Evolutionary conservation across 2,329 filamentous ascomycete species (phyloP), one percentile per base, ranked within the genome.

Genomic region (Intubia oerlemansii): DNA sequence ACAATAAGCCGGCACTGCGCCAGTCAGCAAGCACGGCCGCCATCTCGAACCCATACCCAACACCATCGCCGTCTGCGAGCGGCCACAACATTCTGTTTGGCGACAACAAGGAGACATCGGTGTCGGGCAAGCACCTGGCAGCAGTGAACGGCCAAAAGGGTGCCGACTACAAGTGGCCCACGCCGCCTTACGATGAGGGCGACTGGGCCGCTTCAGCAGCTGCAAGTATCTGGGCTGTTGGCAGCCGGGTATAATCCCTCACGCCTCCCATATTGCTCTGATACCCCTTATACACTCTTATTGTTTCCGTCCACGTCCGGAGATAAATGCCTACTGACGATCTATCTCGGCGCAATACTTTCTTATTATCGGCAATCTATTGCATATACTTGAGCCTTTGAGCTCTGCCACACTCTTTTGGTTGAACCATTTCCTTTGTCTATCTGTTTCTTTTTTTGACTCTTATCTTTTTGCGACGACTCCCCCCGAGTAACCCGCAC

Each of bases 111-210:
- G 63, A 71, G 42, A n/a, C n/a, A n/a, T 56, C 56, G 1, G 49
- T 71, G 19, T 64, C 73, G 2, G 67, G 74, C 7, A 79, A 75
- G 48, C 77, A 79, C 9, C 50, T 84, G 37, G n/a, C n/a, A 21
- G 19, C n/a, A n/a, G 64, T 78, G 39, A 68, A 79, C 31, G 58
- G 61, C 42, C 67, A 68, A 45, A 62, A 65, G 56, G 42, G 54
- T 1, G 46, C 51, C 10, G 52, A 56, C 36, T 57, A 65, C 42
- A 88, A 92, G 52, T 93, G 84, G 76, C 85, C 84, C 4, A 95
- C 88, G 11, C 88, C 88, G 14, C 85, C 88, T 4, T 92, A 93
- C 41, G 84, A 92, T 44, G 84, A 91, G 42, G 72, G 73, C 37
- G 84, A 92, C 47, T 95, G 84, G 85, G 81, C 76, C 12, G 70